phyloP scores from a whole-genome alignment of 78 protist genomes.

The Monocercomonoides exilis region DNA sequence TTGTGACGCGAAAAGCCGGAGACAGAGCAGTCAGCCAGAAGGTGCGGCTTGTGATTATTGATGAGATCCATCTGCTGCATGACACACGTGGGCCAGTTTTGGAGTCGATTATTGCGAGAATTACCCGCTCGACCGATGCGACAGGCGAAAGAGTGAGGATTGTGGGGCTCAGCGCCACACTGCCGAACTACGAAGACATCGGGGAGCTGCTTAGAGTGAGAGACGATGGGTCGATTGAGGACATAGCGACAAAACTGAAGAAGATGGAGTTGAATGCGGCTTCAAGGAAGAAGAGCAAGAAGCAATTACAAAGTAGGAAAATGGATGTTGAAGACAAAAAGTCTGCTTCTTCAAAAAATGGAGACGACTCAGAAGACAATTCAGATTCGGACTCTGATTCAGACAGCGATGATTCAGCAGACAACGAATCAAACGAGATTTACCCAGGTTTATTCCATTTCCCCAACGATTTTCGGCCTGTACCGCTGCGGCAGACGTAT shows the following conservation, averaged over 20 bases:
- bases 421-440: neutral
- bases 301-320: no score
- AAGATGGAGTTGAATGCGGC: no score
- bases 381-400: neutral
- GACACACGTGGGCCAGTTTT: conserved; percentile 96
- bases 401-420: no score
- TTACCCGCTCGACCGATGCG: conserved; percentile 52
- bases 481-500: conserved; percentile 86
- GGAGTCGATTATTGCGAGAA: conserved; percentile 86
- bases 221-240: no score
- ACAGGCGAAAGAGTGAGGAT: conserved; percentile 71
- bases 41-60: conserved; percentile 79
- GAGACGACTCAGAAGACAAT: neutral
- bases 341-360: no score
- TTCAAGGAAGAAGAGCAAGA: no score
- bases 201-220: conserved; percentile 85
- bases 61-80: conserved; percentile 94
- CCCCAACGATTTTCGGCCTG: conserved; percentile 82
- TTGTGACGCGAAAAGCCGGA: conserved; percentile 91
- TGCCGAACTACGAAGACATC: conserved; percentile 97
- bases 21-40: conserved; percentile 73
- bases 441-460: conserved; percentile 74
- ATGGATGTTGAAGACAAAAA: no score
- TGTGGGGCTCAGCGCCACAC: conserved; percentile 96
- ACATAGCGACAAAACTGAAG: no score